These are phyloP conservation scores for Chalciporus sp. DNA, from an alignment of 1,284 basidiomycete species.

Conservation along the genomic window DNA sequence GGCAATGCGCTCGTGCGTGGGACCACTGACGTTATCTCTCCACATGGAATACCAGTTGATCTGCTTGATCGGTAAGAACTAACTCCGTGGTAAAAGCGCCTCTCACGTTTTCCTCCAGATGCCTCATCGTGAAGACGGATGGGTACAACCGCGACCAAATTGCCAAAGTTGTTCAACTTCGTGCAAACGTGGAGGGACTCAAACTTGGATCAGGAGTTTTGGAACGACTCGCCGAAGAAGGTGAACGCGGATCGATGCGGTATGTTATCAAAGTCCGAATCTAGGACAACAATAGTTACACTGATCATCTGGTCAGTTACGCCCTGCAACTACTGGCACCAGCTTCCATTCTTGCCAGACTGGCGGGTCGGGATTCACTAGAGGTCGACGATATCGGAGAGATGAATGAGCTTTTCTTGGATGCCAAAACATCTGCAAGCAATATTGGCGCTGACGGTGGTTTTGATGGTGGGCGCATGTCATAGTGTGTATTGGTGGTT, in stretches of 20 bases:
- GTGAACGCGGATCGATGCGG: conserved; percentile 84
- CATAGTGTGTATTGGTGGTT: conserved; percentile 15
- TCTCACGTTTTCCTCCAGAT: conserved; percentile 48
- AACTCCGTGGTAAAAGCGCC: conserved; percentile 7
- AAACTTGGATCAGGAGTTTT: conserved; percentile 78
- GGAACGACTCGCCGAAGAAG: conserved; percentile 82
- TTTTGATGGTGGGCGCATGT: conserved; percentile 38
- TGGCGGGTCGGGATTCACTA: conserved; percentile 82
- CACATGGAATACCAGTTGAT: conserved; percentile 95
- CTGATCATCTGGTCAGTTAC: conserved; percentile 56
- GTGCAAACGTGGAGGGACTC: conserved; percentile 87
- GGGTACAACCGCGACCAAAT: conserved; percentile 87
- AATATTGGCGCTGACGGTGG: conserved; percentile 52
- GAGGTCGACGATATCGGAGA: conserved; percentile 86
- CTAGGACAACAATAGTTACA: conserved; percentile 4
- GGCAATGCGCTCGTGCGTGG: conserved; percentile 92
- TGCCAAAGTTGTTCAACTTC: conserved; percentile 82
- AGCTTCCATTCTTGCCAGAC: conserved; percentile 83
- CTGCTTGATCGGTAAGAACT: conserved; percentile 79
- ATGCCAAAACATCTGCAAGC: conserved; percentile 81
- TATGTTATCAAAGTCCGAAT: conserved; percentile 37
- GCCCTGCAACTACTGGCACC: conserved; percentile 92
- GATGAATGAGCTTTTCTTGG: conserved; percentile 93
- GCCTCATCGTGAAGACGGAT: conserved; percentile 95
- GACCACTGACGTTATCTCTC: conserved; percentile 87